These are phyloP conservation scores for Staphylotrichum tortipilum DNA, from an alignment of 495 filamentous ascomycete genomes.

Conservation along the genomic window DNA sequence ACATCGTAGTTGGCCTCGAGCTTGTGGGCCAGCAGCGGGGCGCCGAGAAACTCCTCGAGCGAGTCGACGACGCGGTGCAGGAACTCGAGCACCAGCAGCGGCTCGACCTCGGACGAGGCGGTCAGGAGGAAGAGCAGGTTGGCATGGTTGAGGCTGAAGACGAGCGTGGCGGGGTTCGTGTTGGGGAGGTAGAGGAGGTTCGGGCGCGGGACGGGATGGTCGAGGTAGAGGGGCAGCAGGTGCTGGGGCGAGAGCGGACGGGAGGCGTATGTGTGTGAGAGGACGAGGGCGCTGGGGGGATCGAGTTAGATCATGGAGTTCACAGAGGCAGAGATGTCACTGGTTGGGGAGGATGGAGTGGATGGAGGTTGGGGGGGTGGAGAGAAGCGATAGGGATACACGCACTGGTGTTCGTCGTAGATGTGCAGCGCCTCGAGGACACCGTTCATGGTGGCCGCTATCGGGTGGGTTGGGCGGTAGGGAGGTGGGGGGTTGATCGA, in stretches of 20 bases:
- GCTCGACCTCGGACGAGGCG: slow-evolving; percentile 73
- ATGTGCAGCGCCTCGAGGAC: slow-evolving; percentile 94
- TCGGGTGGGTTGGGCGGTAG: neutral
- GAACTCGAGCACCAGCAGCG: slow-evolving; percentile 92
- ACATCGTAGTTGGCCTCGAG: slow-evolving; percentile 89
- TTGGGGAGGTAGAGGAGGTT: slow-evolving; percentile 77
- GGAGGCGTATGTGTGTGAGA: slow-evolving; percentile 52
- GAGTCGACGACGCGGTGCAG: slow-evolving; percentile 86
- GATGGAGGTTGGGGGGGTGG: no score
- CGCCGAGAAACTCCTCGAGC: slow-evolving; percentile 88
- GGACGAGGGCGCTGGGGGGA: slow-evolving; percentile 32
- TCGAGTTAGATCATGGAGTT: neutral
- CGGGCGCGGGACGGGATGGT: slow-evolving; percentile 72
- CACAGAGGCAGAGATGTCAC: no score
- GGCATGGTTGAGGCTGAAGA: slow-evolving; percentile 80
- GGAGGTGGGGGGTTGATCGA: no score
- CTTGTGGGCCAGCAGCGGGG: slow-evolving; percentile 76
- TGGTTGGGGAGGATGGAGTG: no score
- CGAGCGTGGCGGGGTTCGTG: slow-evolving; percentile 73
- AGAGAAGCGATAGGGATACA: no score
- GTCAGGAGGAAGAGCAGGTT: slow-evolving; percentile 84
- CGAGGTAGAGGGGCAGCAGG: slow-evolving; percentile 79
- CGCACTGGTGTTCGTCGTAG: slow-evolving; percentile 84
- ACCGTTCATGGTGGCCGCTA: slow-evolving; percentile 54
- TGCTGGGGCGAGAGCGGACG: slow-evolving; percentile 68